Evolutionary conservation across 2,329 filamentous ascomycete genomes (phyloP), one percentile per base, ranked within the genome.

Genomic region (Fusarium sp.): DNA sequence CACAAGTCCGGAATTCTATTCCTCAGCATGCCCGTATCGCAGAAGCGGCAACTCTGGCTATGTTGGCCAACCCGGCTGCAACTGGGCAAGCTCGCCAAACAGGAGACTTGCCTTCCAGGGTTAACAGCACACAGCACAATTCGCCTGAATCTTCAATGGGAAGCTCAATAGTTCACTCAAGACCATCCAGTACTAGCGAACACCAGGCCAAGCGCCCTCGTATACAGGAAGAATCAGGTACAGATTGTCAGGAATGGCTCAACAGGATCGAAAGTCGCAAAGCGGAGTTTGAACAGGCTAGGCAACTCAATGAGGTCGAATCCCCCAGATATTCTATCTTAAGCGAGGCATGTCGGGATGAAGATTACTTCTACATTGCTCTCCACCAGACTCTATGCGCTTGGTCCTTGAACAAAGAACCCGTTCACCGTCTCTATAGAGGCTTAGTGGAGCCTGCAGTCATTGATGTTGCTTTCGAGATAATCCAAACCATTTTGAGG

Each of bases 361-460:
- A 83, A 7, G 92, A 94, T 76, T 67, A 81, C 48, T 88, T 92
- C 74, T 94, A 91, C 75, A 71, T 94, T 52, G 82, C 85, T 8
- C 76, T 92, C 14, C 91, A 92, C 74, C 90, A 92, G 74, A 63
- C 91, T 3, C 90, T 88, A 76, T 92, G 89, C 74, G 74, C 86
- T 22, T 88, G 86, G 84, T 84, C 83, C 6, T 60, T 79, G 5
- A 76, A 81, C 20, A 72, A 53, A 14, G 65, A 83, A 5, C 74
- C 84, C 14, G 77, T 79, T 2, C 75, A 81, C 47, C 70, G 30
- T 7, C n/a, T 70, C 8, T 69, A 80, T 16, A 32, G 32, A 11
- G 48, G 46, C 27, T 47, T 51, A 30, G 8, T 70, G 14, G 41
- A 30, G 6, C 52, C 58, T 16, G 29, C 40, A 5, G 27, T 44